Percentiles rank a stretch among this genome's conserved stretches.
These are phyloP conservation scores for Colletotrichum graminicola DNA, from an alignment of 2,329 filamentous ascomycete species.

Conservation along the genomic window DNA sequence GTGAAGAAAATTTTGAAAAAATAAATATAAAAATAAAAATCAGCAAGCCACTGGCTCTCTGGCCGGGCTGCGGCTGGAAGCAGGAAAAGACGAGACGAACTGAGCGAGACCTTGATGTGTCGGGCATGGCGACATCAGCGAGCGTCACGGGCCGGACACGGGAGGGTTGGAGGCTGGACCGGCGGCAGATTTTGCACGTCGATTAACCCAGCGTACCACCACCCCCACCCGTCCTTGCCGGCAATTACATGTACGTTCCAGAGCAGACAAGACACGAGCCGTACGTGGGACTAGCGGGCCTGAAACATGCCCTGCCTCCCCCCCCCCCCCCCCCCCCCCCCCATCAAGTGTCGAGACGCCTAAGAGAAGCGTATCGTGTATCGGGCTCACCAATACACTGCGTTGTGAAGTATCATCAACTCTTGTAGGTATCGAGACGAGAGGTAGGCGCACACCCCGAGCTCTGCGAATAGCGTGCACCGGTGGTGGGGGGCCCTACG, in stretches of 20 bases:
- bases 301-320: conserved; percentile 3
- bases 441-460: conserved; percentile 13
- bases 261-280: conserved; percentile 5
- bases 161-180: not conserved
- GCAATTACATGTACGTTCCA: not conserved
- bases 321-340: too few species aligned
- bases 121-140: conserved; percentile 29
- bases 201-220: not conserved
- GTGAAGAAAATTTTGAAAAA: not conserved
- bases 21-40: conserved; percentile 4
- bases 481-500: not conserved
- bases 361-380: not conserved
- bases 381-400: not conserved
- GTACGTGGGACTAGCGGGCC: not conserved
- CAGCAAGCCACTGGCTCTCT: not conserved
- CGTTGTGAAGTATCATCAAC: not conserved
- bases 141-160: conserved; percentile 20
- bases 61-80: conserved; percentile 15
- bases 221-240: too few species aligned
- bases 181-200: not conserved
- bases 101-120: not conserved
- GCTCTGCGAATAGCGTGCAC: conserved; percentile 32
- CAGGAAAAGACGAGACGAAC: conserved; percentile 1
- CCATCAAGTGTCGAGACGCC: too few species aligned
- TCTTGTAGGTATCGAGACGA: too few species aligned